Evolutionary conservation across 73 alveolate species (phyloP).

Genomic region (Loxodes magnus): DNA sequence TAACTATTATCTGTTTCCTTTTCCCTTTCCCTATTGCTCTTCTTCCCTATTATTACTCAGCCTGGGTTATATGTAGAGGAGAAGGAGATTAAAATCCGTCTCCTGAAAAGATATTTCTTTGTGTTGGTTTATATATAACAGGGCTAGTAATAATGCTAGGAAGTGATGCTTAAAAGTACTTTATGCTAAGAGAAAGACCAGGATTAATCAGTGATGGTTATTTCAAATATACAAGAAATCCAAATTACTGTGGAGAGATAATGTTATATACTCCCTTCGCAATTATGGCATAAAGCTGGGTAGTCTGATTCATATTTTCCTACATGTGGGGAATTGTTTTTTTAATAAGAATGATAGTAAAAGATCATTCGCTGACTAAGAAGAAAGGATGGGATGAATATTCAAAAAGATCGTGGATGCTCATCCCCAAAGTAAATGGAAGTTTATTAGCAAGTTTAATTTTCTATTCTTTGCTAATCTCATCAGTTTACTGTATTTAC

Average conservation of each 20-base stretch:
- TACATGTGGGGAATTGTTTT: slow-evolving; percentile 57
- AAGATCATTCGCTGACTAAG: slow-evolving; percentile 58
- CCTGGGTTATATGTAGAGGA: slow-evolving; percentile 29
- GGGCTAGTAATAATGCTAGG: slow-evolving; percentile 56
- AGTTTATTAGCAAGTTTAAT: no score
- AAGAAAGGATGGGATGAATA: slow-evolving; percentile 85
- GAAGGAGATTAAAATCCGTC: slow-evolving; percentile 25
- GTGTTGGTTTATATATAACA: slow-evolving; percentile 12
- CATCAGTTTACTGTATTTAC: no score
- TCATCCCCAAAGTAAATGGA: slow-evolving; percentile 8
- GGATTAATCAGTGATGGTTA: slow-evolving; percentile 80
- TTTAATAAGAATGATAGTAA: slow-evolving; percentile 54
- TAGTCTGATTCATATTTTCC: slow-evolving; percentile 55
- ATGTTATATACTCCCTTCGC: slow-evolving; percentile 70
- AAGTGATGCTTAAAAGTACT: slow-evolving; percentile 49
- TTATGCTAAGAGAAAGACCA: slow-evolving; percentile 34
- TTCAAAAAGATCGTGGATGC: slow-evolving; percentile 15
- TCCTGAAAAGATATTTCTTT: slow-evolving; percentile 13
- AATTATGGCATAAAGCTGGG: slow-evolving; percentile 37
- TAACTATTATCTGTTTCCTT: slow-evolving; percentile 30
- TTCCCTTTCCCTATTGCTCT: slow-evolving; percentile 22
- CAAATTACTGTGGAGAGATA: slow-evolving; percentile 91
- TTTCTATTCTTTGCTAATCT: no score
- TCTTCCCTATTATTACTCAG: slow-evolving; percentile 43
- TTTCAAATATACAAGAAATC: slow-evolving; percentile 69